Evolutionary conservation across 1,139 yeast genomes (phyloP).

Genomic region (Hansenula sp.): DNA sequence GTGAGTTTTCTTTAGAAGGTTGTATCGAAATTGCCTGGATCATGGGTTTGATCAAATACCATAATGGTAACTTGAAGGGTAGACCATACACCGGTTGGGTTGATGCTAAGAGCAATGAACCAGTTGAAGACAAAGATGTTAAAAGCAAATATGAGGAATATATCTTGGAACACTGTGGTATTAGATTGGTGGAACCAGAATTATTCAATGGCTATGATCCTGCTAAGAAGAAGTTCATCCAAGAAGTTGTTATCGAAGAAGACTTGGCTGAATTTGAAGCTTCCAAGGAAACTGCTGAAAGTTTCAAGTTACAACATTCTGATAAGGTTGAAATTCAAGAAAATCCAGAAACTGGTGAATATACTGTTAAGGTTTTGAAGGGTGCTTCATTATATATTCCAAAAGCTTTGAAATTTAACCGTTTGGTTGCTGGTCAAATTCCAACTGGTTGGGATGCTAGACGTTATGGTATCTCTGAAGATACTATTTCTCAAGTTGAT

Average conservation of each 20-base stretch:
- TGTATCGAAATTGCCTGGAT: conserved; percentile 99
- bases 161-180: conserved; percentile 91
- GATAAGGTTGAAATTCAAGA: conserved; percentile 91
- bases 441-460: conserved; percentile 98
- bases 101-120: conserved; percentile 87
- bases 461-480: conserved; percentile 92
- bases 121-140: conserved; percentile 92
- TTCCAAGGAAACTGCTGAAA: conserved; percentile 92
- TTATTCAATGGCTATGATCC: conserved; percentile 93
- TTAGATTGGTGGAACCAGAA: conserved; percentile 94
- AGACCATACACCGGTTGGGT: conserved; percentile 92
- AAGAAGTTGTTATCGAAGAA: conserved; percentile 94
- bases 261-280: conserved; percentile 95
- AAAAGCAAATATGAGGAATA: conserved; percentile 86
- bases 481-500: conserved; percentile 89
- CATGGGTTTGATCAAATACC: conserved; percentile 95
- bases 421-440: conserved; percentile 97
- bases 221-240: conserved; percentile 84
- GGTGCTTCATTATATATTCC: conserved; percentile 92
- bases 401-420: conserved; percentile 91
- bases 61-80: conserved; percentile 90
- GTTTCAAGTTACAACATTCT: conserved; percentile 90
- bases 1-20: conserved; percentile 97
- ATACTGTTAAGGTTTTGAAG: conserved; percentile 82
- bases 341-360: conserved; percentile 87